Evolutionary conservation across 2,329 filamentous ascomycete genomes (phyloP), one percentile per base, ranked within the genome.

Genomic region (Coniochaeta hoffmannii): DNA sequence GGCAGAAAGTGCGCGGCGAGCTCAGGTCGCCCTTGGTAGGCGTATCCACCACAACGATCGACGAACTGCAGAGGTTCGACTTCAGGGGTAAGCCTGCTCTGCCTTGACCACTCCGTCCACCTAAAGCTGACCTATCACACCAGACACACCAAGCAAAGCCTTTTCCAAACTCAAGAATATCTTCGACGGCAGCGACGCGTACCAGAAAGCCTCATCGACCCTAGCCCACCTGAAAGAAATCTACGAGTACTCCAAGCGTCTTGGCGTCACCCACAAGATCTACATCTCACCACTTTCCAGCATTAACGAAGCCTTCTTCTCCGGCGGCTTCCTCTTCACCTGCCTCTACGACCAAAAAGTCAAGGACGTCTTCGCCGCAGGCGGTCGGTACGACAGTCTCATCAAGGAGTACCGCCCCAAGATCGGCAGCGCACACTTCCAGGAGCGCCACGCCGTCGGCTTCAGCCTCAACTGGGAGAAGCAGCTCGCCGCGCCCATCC

Each of bases 391-490:
- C 67, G 95, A 99, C 68, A 84, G 85, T 50, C 75, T 99, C 19
- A 93, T 99, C 60, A 85, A 86, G 66, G 89, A 95, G 58, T 89
- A 95, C 65, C 82, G 86, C 9, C 88, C 89, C 5, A 87, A 85
- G 60, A 81, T 85, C 41, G 77, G 83, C 38, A 79, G 77, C 24
- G 8, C 6, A n/a, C 81, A 80, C 56, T 76, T 81, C 44, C 78
- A 82, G 55, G 84, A 86, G 63, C 83, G 84, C 19, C 90, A 95
- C 66, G 93, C 90, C 5, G 94, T 97, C 11, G 94, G 95, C 1
- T 93, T 97, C 66, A 95, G 91, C 65, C 75, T 97, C 38, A 89
- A 89, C 24, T 95, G 92, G 85, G 92, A 97, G 64, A 84, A 87
- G 56, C 76, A 87, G 54, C 76, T 96, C 4, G 86, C 86, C 7